Conservation (phyloP, 129 eudicot genomes). For the Silybum marianum region DNA sequence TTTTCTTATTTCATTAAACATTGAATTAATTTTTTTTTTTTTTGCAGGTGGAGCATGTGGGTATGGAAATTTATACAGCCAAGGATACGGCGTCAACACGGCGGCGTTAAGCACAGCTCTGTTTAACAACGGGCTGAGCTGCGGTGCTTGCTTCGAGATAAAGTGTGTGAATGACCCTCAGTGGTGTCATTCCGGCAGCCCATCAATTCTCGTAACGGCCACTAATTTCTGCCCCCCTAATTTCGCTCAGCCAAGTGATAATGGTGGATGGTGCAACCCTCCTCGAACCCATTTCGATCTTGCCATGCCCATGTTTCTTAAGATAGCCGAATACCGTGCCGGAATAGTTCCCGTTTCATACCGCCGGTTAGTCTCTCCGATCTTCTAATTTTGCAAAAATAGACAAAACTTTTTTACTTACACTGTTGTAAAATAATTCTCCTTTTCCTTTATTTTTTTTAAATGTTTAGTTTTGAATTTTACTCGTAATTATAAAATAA, state of each 20-base stretch:
- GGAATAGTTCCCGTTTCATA: conserved; percentile 69
- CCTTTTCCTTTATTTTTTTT: not conserved
- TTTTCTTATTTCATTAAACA: not conserved
- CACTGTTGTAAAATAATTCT: not conserved
- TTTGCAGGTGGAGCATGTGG: conserved; percentile 69
- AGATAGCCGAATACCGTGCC: conserved; percentile 59
- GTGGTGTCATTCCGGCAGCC: conserved; percentile 70
- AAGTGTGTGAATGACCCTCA: conserved; percentile 55
- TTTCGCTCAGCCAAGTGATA: conserved; percentile 53
- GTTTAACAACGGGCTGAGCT: conserved; percentile 61
- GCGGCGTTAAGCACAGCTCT: conserved; percentile 72
- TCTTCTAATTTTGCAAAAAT: not conserved
- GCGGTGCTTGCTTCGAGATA: conserved; percentile 64
- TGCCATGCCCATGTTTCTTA: conserved; percentile 70
- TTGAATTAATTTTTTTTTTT: not conserved
- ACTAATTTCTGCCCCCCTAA: conserved; percentile 73
- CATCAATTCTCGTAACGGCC: conserved; percentile 63
- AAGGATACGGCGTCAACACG: conserved; percentile 67
- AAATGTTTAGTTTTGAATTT: not conserved
- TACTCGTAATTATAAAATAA: not conserved
- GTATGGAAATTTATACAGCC: conserved; percentile 67
- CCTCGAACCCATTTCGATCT: conserved; percentile 69
- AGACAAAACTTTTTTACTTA: not conserved
- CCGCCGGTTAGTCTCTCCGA: conserved; percentile 45
- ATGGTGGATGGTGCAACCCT: conserved; percentile 80